phyloP scores from a whole-genome alignment of 495 filamentous ascomycete genomes.

The Aspergillus avenaceus region DNA sequence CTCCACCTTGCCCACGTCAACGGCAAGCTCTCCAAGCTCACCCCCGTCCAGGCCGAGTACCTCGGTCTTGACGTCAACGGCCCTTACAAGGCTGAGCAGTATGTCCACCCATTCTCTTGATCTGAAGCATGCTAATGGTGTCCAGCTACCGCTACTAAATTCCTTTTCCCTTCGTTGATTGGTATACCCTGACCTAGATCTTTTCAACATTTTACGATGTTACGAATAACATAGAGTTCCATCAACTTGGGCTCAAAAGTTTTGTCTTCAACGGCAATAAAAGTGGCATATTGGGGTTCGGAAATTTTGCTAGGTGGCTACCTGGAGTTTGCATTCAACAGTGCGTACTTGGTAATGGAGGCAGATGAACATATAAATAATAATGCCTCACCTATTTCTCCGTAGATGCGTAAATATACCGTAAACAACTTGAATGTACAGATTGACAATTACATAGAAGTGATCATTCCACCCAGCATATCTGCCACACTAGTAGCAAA shows the following conservation, averaged over 20 bases:
- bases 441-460: not conserved
- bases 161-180: conserved; percentile 29
- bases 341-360: conserved; percentile 24
- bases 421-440: too few species aligned
- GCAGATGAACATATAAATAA: too few species aligned
- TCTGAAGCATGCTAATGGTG: conserved; percentile 6
- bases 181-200: conserved; percentile 42
- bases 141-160: conserved; percentile 53
- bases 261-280: conserved; percentile 64
- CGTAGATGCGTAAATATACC: too few species aligned
- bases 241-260: conserved; percentile 50
- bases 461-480: conserved; percentile 12
- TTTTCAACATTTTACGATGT: conserved; percentile 65
- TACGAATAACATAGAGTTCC: conserved; percentile 51
- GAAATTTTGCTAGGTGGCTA: conserved; percentile 32
- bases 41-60: conserved; percentile 87
- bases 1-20: conserved; percentile 94
- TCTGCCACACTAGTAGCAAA: conserved; percentile 32
- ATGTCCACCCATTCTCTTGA: not conserved
- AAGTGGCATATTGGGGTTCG: conserved; percentile 43
- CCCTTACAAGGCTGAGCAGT: conserved; percentile 84
- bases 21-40: conserved; percentile 83
- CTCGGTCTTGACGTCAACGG: conserved; percentile 78
- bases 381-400: too few species aligned
- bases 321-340: conserved; percentile 49